Base-by-base conservation (phyloP, 2,329 filamentous ascomycete genomes). In the Alternaria sp. region DNA sequence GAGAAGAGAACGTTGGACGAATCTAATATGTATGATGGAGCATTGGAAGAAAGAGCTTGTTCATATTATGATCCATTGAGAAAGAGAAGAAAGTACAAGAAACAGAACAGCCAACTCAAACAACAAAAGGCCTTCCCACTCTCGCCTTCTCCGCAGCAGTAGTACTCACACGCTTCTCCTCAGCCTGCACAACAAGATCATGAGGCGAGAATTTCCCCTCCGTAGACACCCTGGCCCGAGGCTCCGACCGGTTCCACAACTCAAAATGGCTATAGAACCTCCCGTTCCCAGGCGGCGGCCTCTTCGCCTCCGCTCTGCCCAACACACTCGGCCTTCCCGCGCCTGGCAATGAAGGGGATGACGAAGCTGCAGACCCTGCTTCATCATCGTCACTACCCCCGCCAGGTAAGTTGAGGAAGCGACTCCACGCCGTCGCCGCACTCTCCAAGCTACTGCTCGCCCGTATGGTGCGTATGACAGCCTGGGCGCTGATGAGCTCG, bases 381-480 rank as follows among this genome's bases (percentile, higher is more conserved):
- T 23, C 21, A 32, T 32, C 46, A 45, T 21, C 47, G 5, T 21
- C 47, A 21, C 51, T 26, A 5, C 57, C 64, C 12, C 57, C 32
- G 11, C 74, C 74, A 1, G 78, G 77, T 4, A 79, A 54, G 36
- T 79, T 80, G 30, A 79, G 67, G 12, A 71, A 69, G 21, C 73
- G 67, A 30, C 67, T 69, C 78, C 77, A 80, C 3, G 77, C 74
- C 40, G 66, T 64, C 54, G 77, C 71, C 7, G 77, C 73, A 30
- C 72, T 69, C 56, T 76, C 76, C 21, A 81, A 66, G 4, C 66
- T 67, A 51, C 69, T 71, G 44, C 74, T 76, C 15, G 76, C 77
- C 19, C 76, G 74, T 57, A 81, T 76, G 1, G 79, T 80, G 15
- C 78, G 72, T 40, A 81, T 57, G 3, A 77, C 72, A 19, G 75